phyloP scores from a whole-genome alignment of 495 filamentous ascomycete genomes.

The Podospora bellae-mahoneyi region DNA sequence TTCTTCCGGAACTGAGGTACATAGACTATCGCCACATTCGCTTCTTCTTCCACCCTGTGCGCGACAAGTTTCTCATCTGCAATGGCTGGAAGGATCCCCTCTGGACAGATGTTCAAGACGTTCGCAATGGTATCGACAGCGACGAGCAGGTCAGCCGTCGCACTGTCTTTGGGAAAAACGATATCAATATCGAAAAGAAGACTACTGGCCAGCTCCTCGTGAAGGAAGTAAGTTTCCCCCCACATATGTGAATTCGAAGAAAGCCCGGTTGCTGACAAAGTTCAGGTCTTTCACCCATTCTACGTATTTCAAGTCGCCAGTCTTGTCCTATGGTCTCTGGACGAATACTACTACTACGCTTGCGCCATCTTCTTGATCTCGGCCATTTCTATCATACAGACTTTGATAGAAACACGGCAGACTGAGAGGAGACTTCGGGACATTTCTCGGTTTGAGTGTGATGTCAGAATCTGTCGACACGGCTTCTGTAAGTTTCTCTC shows the following conservation, averaged over 20 bases:
- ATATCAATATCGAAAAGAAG: constrained; percentile 90
- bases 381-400: constrained; percentile 81
- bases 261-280: constrained; percentile 9
- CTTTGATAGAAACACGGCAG: constrained; percentile 82
- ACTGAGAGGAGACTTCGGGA: constrained; percentile 90
- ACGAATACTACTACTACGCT: constrained; percentile 97
- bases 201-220: constrained; percentile 74
- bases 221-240: constrained; percentile 63
- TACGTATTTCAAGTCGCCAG: constrained; percentile 98
- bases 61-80: constrained; percentile 80
- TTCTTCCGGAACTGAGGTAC: constrained; percentile 64
- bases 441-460: constrained; percentile 91
- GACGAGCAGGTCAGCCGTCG: constrained; percentile 84
- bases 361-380: constrained; percentile 95
- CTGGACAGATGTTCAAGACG: constrained; percentile 73
- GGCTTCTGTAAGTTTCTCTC: constrained; percentile 75
- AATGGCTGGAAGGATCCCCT: constrained; percentile 90
- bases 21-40: constrained; percentile 92
- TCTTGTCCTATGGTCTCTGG: constrained; percentile 88
- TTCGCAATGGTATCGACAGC: constrained; percentile 81
- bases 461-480: constrained; percentile 86
- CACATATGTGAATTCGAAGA: neutral
- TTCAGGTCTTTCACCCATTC: constrained; percentile 89
- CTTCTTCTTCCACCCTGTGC: constrained; percentile 83
- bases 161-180: constrained; percentile 81